Conservation (phyloP, 2,329 filamentous ascomycete species). For the Aureobasidium melanogenum region DNA sequence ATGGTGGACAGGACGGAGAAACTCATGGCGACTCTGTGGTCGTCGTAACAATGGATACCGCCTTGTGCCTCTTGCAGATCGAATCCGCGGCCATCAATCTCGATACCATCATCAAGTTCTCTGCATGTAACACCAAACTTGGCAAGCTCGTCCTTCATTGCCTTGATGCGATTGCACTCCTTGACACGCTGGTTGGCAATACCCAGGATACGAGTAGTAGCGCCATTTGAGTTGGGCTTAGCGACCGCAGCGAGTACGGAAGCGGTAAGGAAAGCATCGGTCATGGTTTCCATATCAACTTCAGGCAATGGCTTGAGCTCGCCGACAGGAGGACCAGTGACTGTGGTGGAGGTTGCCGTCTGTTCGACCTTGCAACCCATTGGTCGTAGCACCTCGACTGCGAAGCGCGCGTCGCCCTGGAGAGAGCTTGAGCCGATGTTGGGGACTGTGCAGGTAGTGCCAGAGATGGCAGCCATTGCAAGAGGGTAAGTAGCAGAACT, state of each 20-base stretch:
- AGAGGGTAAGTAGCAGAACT: slow-evolving; percentile 96
- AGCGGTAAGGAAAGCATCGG: slow-evolving; percentile 92
- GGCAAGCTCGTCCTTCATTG: slow-evolving; percentile 88
- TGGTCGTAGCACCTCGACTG: slow-evolving; percentile 75
- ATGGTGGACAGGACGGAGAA: slow-evolving; percentile 80
- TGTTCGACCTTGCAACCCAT: slow-evolving; percentile 94
- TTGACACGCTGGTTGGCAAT: slow-evolving; percentile 98
- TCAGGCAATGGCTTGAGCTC: slow-evolving; percentile 65
- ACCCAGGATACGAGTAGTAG: slow-evolving; percentile 74
- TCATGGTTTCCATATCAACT: slow-evolving; percentile 99
- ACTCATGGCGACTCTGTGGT: slow-evolving; percentile 97
- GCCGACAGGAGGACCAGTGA: slow-evolving; percentile 75
- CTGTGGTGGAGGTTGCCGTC: slow-evolving; percentile 76
- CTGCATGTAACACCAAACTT: slow-evolving; percentile 85
- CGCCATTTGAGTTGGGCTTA: slow-evolving; percentile 51
- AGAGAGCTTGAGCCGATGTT: slow-evolving; percentile 91
- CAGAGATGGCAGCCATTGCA: slow-evolving; percentile 88
- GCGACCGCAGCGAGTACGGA: slow-evolving; percentile 88
- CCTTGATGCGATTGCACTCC: slow-evolving; percentile 91
- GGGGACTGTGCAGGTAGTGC: slow-evolving; percentile 88
- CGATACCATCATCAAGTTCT: slow-evolving; percentile 92
- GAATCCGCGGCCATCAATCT: slow-evolving; percentile 52
- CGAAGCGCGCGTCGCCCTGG: slow-evolving; percentile 91
- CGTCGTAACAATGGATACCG: slow-evolving; percentile 86
- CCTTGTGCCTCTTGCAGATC: slow-evolving; percentile 43